A percentile compares a stretch with the other conserved stretches of the same genome.
These are phyloP conservation scores for Magnusiomyces suaveolens DNA, from an alignment of 1,139 yeast species.

Conservation along the genomic window DNA sequence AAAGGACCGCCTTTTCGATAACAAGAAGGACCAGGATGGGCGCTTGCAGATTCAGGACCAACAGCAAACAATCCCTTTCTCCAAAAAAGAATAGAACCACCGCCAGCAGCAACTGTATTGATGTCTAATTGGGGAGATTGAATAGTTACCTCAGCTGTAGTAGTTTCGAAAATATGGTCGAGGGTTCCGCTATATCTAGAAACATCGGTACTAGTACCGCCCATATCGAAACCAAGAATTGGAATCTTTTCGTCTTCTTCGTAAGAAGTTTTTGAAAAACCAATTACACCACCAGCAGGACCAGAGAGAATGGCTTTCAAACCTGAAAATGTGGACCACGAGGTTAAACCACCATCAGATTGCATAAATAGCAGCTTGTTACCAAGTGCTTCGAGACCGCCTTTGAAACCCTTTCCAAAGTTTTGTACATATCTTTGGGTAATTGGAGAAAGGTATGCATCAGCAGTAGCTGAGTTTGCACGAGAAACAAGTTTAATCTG, in stretches of 20 bases:
- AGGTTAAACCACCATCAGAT: conserved; percentile 48
- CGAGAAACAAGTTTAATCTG: conserved; percentile 57
- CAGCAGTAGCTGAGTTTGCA: conserved; percentile 65
- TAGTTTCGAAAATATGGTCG: conserved; percentile 46
- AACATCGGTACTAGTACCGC: conserved; percentile 53
- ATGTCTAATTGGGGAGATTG: conserved; percentile 51
- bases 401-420: conserved; percentile 51
- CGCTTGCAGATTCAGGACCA: conserved; percentile 49
- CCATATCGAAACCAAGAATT: conserved; percentile 51
- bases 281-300: conserved; percentile 56
- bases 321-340: conserved; percentile 43
- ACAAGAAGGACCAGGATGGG: conserved; percentile 54
- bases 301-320: conserved; percentile 45
- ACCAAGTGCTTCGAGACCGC: conserved; percentile 39
- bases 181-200: conserved; percentile 41
- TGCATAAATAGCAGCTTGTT: conserved; percentile 47
- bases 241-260: conserved; percentile 29
- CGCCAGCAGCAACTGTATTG: conserved; percentile 54
- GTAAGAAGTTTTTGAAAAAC: conserved; percentile 43
- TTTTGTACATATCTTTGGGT: conserved; percentile 51
- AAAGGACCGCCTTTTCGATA: conserved; percentile 49
- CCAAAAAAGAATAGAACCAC: conserved; percentile 45
- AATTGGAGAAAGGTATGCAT: conserved; percentile 70
- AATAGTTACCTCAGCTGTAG: conserved; percentile 46
- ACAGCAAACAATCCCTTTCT: conserved; percentile 44